These are phyloP conservation scores for Achaetomium macrosporum DNA, from an alignment of 2,329 filamentous ascomycete species.

Conservation along the genomic window DNA sequence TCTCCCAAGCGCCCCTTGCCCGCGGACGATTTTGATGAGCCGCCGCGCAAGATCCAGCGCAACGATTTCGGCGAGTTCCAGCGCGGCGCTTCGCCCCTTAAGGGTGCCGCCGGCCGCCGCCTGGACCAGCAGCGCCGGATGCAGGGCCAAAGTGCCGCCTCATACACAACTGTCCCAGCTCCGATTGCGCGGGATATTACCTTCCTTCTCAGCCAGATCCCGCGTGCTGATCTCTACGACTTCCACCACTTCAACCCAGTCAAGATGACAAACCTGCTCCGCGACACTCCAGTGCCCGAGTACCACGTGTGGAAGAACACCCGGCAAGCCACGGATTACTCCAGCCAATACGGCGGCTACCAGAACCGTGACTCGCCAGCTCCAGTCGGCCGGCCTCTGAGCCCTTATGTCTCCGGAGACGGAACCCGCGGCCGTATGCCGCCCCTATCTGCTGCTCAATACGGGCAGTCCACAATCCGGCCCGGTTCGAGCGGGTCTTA, in stretches of 20 bases:
- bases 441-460: constrained; percentile 32
- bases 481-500: constrained; percentile 42
- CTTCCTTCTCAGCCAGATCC: constrained; percentile 66
- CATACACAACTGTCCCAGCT: constrained; percentile 40
- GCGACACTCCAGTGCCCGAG: constrained; percentile 60
- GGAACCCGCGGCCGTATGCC: constrained; percentile 26
- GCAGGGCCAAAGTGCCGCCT: constrained; percentile 41
- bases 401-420: constrained; percentile 38
- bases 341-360: constrained; percentile 18
- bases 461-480: constrained; percentile 48
- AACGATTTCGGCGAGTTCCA: constrained; percentile 75
- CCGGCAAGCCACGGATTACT: constrained; percentile 19
- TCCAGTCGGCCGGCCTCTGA: constrained; percentile 35
- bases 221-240: constrained; percentile 65
- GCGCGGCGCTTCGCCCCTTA: constrained; percentile 86
- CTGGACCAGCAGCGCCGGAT: constrained; percentile 70
- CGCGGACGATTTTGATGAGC: constrained; percentile 65
- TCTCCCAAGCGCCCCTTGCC: constrained; percentile 59
- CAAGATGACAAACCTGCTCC: constrained; percentile 67
- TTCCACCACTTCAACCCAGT: constrained; percentile 63
- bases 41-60: constrained; percentile 78
- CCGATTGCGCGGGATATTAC: constrained; percentile 67
- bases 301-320: constrained; percentile 47
- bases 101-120: constrained; percentile 79
- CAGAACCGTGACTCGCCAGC: constrained; percentile 23